Base-by-base conservation (phyloP, 1,139 yeast genomes). In the Protomyces pachydermus region DNA sequence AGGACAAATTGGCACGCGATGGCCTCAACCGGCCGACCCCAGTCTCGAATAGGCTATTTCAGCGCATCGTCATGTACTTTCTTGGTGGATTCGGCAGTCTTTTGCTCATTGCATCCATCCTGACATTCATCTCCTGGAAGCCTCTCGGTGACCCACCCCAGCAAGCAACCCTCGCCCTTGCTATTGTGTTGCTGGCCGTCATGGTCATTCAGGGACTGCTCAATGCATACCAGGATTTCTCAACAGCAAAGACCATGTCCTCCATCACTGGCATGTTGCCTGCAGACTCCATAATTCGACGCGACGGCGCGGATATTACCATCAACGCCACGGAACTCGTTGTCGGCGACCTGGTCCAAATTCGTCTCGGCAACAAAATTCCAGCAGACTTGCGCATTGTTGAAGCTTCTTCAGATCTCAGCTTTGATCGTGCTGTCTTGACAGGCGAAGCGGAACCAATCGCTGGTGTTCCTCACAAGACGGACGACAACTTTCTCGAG, bases 351-450 rank as follows among this genome's bases (percentile, higher is more conserved):
- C 82, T 86, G 68, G 79, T 86, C 72, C 87, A 84, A 75, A 80
- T 87, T 74, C 90, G 86, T 77, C 91, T 86, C 73, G 91, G 91
- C 81, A 81, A 85, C 71, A 88, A 86, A 72, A 83, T 86, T 71
- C 89, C 91, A 68, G 91, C 97, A 70, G 98, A 91, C 81, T 97
- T 97, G 81, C 84, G 96, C 78, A 80, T 91, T 71, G 88, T 91
- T 70, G 83, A 95, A 71, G 95, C 89, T 78, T 95, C 87, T 75
- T 84, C 88, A 77, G 86, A 87, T 81, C 81, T 91, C 74, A 79
- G 80, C 67, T 80, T 82, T 56, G 85, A 82, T 68, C 81, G 81
- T 67, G 80, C 85, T 6, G 75, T 81, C 50, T 74, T 82, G 56
- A 82, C 85, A 1, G 85, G 85, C 66, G 85, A 82, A 69, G 79